phyloP scores from a whole-genome alignment of 2,329 filamentous ascomycete species.

The Colletotrichum eleusines region DNA sequence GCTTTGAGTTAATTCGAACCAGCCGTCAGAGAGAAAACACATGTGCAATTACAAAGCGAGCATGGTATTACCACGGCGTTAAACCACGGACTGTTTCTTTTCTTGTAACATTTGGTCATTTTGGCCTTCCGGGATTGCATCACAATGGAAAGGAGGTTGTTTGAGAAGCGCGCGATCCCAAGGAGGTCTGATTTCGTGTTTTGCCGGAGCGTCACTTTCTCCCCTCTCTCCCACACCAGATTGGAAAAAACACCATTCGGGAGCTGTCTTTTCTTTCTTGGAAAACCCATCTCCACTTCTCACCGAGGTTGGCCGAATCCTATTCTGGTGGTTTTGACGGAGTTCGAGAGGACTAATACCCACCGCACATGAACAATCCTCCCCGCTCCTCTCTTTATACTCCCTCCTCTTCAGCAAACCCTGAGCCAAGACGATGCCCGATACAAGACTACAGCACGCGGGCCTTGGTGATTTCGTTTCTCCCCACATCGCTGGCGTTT shows the following conservation, averaged over 20 bases:
- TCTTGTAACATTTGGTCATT: conserved; percentile 35
- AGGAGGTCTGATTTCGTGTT: conserved; percentile 40
- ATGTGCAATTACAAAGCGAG: conserved; percentile 37
- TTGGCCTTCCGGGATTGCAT: conserved; percentile 29
- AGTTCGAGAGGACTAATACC: conserved; percentile 55
- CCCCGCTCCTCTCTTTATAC: conserved; percentile 46
- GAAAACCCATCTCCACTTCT: conserved; percentile 60
- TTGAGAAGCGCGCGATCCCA: conserved; percentile 37
- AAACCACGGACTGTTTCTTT: conserved; percentile 22
- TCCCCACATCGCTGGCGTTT: conserved; percentile 43
- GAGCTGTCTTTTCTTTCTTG: conserved; percentile 49
- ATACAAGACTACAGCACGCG: conserved; percentile 29
- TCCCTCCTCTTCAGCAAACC: conserved; percentile 28
- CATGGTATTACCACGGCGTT: conserved; percentile 39
- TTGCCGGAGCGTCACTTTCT: conserved; percentile 46
- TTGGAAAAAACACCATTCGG: conserved; percentile 62
- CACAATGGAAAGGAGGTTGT: conserved; percentile 33
- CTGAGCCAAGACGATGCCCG: conserved; percentile 4
- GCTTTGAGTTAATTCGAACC: conserved; percentile 20
- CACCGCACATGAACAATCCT: conserved; percentile 46
- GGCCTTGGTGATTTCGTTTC: conserved; percentile 16
- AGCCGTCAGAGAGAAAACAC: conserved; percentile 27
- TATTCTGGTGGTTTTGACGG: conserved; percentile 58
- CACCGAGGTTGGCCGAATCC: conserved; percentile 61
- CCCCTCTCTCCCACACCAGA: conserved; percentile 62